phyloP scores from a whole-genome alignment of 2,329 filamentous ascomycete genomes.

The Hortaea werneckii region DNA sequence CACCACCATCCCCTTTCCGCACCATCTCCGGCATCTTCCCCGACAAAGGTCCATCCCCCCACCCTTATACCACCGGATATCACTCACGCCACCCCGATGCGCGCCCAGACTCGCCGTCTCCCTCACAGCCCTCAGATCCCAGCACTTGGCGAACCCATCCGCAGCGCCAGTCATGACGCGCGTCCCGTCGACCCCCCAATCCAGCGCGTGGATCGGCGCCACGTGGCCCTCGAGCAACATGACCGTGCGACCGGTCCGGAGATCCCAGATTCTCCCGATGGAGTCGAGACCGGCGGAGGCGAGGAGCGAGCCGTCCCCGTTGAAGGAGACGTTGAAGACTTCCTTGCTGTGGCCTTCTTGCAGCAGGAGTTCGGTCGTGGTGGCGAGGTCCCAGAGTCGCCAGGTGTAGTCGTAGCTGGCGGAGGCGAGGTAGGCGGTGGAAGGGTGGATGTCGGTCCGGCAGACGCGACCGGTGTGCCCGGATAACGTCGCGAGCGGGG shows the following conservation, averaged over 20 bases:
- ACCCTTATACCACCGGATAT: conserved; percentile 89
- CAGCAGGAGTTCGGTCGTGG: conserved; percentile 68
- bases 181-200: conserved; percentile 87
- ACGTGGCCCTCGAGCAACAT: conserved; percentile 94
- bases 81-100: conserved; percentile 82
- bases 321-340: conserved; percentile 84
- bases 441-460: conserved; percentile 88
- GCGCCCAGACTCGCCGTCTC: conserved; percentile 78
- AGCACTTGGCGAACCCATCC: conserved; percentile 95
- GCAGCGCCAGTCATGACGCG: conserved; percentile 86
- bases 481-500: conserved; percentile 67
- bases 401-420: conserved; percentile 95
- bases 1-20: conserved; percentile 46
- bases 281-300: conserved; percentile 91
- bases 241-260: conserved; percentile 82
- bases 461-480: conserved; percentile 84
- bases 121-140: conserved; percentile 87
- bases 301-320: conserved; percentile 78
- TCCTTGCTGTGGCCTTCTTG: conserved; percentile 94
- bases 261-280: conserved; percentile 90
- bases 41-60: conserved; percentile 61
- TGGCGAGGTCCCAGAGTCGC: conserved; percentile 90
- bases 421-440: conserved; percentile 77
- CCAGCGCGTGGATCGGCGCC: conserved; percentile 82
- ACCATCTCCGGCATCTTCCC: conserved; percentile 18